Evolutionary conservation across 371 early-diverging fungal genomes (phyloP).

Genomic region (Massospora cicadina): DNA sequence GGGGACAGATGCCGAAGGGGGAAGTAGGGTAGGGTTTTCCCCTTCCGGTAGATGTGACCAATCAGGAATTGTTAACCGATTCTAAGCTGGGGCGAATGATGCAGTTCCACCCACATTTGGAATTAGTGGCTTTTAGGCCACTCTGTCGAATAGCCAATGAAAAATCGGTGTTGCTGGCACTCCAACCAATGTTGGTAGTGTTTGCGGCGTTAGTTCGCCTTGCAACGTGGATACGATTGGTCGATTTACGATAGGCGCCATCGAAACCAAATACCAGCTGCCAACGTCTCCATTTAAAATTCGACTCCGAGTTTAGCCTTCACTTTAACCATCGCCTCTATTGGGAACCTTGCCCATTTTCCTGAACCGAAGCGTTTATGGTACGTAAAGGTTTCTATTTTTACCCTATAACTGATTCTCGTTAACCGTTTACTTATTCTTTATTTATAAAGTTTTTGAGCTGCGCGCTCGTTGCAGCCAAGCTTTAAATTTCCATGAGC

Average conservation of each 20-base stretch:
- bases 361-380: background rate
- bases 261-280: background rate
- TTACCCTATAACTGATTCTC: background rate
- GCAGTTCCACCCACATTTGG: background rate
- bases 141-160: background rate
- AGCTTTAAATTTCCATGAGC: background rate
- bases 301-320: background rate
- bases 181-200: too few species aligned
- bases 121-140: background rate
- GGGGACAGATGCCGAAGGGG: background rate
- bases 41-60: background rate
- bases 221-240: background rate
- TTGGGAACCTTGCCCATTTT: background rate
- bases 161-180: background rate
- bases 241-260: background rate
- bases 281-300: background rate
- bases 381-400: background rate
- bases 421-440: background rate
- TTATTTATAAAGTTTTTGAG: background rate
- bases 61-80: background rate
- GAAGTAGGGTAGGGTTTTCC: background rate
- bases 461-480: background rate
- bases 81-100: background rate
- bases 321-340: background rate
- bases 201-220: background rate